A percentile compares a stretch with the other conserved stretches of the same genome.
These are phyloP conservation scores for Athelia sp. DNA, from an alignment of 1,284 basidiomycete species.

Conservation along the genomic window DNA sequence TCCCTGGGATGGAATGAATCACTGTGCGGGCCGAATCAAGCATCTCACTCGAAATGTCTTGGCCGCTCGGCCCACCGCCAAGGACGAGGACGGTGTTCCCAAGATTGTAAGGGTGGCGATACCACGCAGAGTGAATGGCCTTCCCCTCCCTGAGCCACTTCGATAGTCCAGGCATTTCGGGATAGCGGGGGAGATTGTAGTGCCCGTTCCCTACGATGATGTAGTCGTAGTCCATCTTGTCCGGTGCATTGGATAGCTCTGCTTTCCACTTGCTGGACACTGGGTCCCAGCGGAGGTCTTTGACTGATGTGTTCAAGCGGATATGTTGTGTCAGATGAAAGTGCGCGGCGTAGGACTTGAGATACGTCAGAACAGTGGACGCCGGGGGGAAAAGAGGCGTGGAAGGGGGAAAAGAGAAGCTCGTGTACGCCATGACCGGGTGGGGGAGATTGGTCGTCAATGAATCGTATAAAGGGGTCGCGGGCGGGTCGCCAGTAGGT, in stretches of 20 bases:
- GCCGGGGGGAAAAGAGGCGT: constrained; percentile 66
- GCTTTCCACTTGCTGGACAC: constrained; percentile 41
- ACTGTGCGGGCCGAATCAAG: constrained; percentile 35
- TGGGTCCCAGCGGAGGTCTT: constrained; percentile 34
- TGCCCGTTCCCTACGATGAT: constrained; percentile 73
- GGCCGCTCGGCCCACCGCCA: constrained; percentile 66
- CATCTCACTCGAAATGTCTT: constrained; percentile 62
- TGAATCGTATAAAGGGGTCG: constrained; percentile 70
- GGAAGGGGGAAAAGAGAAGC: constrained; percentile 59
- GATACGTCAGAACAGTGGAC: constrained; percentile 51
- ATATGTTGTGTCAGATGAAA: constrained; percentile 56
- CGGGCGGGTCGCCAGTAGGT: constrained; percentile 45
- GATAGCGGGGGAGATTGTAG: constrained; percentile 58
- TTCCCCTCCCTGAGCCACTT: constrained; percentile 47
- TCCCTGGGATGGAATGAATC: constrained; percentile 47
- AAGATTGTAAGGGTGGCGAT: constrained; percentile 47
- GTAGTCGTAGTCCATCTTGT: constrained; percentile 44
- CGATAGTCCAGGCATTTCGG: constrained; percentile 50
- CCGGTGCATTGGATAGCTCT: constrained; percentile 30
- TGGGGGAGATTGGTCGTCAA: constrained; percentile 75
- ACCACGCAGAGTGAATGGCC: constrained; percentile 62
- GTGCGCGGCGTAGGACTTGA: constrained; percentile 51
- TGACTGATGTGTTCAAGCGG: constrained; percentile 45
- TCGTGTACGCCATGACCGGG: constrained; percentile 63
- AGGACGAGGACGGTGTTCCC: constrained; percentile 60